Percentiles rank a stretch among this genome's conserved stretches.
phyloP scores from a whole-genome alignment of 1,284 basidiomycete genomes.

The Tilletiaria anomala region DNA sequence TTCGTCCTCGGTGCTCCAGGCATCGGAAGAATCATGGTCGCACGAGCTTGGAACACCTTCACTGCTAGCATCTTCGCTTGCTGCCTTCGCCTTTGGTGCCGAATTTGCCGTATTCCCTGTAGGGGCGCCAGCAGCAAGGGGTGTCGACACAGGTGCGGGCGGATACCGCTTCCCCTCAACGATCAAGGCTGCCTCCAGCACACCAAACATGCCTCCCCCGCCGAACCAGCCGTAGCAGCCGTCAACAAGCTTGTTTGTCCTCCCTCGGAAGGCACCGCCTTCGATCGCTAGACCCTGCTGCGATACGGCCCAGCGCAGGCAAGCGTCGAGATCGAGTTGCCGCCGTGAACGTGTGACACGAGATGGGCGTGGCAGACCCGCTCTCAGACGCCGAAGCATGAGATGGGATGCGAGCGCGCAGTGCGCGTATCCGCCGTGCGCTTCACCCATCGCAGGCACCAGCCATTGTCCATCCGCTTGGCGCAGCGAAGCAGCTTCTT shows the following conservation, averaged over 20 bases:
- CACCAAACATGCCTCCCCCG: conserved; percentile 76
- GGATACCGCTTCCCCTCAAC: conserved; percentile 20
- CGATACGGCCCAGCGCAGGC: conserved; percentile 67
- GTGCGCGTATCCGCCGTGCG: conserved; percentile 93
- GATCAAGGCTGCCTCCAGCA: conserved; percentile 56
- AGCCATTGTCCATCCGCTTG: conserved; percentile 10
- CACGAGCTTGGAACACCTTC: too few relatives aligned
- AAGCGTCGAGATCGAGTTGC: conserved; percentile 49
- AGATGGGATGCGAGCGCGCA: conserved; percentile 77
- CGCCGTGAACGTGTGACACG: neutral
- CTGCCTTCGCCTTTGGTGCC: too few relatives aligned
- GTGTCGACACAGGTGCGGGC: too few relatives aligned
- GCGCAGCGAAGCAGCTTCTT: too few relatives aligned
- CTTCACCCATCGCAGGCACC: conserved; percentile 62
- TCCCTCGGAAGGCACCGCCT: conserved; percentile 78
- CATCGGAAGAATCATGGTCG: too few relatives aligned
- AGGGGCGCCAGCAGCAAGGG: conserved; percentile 2
- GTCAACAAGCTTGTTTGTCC: conserved; percentile 95
- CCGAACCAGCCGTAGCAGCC: conserved; percentile 94
- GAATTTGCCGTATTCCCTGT: too few relatives aligned
- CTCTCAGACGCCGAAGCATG: conserved; percentile 51
- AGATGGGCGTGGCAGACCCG: neutral
- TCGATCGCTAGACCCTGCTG: conserved; percentile 77
- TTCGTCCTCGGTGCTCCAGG: too few relatives aligned
- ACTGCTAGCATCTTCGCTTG: too few relatives aligned